Percentiles rank a stretch among this genome's conserved stretches.
phyloP scores from a whole-genome alignment of 306 rosid species.

The Quercus bicolor region DNA sequence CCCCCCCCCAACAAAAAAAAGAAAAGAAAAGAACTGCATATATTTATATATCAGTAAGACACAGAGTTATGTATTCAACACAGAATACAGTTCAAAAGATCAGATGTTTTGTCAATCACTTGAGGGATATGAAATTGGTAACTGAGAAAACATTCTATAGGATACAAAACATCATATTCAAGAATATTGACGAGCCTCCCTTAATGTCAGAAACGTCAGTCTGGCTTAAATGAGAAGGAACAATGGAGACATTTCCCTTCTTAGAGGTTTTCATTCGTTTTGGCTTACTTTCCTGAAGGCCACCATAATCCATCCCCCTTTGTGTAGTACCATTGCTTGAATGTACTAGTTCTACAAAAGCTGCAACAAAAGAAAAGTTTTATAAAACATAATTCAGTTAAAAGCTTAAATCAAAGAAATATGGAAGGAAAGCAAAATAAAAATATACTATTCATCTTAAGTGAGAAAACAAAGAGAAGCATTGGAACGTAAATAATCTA shows the following conservation, averaged over 20 bases:
- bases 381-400: conserved; percentile 2
- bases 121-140: conserved; percentile 14
- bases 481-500: conserved; percentile 5
- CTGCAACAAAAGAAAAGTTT: conserved; percentile 40
- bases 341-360: conserved; percentile 82
- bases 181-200: conserved; percentile 67
- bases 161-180: conserved; percentile 95
- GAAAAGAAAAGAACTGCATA: background rate
- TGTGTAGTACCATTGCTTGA: conserved; percentile 85
- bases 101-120: background rate
- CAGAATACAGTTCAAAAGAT: background rate
- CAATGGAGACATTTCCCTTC: conserved; percentile 52
- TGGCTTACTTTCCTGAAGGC: conserved; percentile 46
- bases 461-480: conserved; percentile 7
- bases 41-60: background rate
- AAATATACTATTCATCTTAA: background rate
- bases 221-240: conserved; percentile 85
- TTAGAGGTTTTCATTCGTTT: conserved; percentile 44
- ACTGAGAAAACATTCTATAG: conserved; percentile 30
- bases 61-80: background rate
- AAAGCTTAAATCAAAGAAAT: background rate
- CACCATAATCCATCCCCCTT: conserved; percentile 45
- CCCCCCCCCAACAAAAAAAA: background rate
- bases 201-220: conserved; percentile 83
- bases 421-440: background rate